Evolutionary conservation across 1,139 yeast species (phyloP).

Genomic region (Arxiozyma telluris): DNA sequence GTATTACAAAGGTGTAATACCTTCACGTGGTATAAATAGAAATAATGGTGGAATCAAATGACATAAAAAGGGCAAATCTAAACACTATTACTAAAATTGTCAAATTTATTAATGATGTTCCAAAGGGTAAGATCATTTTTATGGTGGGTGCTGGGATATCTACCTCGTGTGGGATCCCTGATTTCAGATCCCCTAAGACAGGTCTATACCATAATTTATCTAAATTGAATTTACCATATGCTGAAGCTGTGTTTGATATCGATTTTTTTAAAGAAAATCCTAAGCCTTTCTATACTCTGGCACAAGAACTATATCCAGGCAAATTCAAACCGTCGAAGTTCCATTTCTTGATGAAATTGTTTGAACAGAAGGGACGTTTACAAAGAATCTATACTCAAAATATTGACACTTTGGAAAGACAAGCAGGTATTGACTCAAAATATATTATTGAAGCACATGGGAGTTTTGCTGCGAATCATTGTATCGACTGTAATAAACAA

Average conservation of each 20-base stretch:
- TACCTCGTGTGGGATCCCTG: constrained; percentile 90
- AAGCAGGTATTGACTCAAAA: constrained; percentile 64
- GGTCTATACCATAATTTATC: constrained; percentile 81
- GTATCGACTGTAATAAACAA: constrained; percentile 60
- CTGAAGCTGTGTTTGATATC: constrained; percentile 93
- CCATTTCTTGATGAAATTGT: constrained; percentile 58
- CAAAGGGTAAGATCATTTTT: constrained; percentile 30
- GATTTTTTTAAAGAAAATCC: constrained; percentile 70
- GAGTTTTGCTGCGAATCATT: constrained; percentile 75
- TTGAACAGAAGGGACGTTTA: constrained; percentile 55
- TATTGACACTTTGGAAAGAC: constrained; percentile 81
- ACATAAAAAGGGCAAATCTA: neutral
- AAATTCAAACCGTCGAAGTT: constrained; percentile 74
- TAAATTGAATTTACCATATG: constrained; percentile 68
- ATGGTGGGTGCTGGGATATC: constrained; percentile 88
- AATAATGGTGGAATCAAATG: neutral
- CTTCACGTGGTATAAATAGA: neutral
- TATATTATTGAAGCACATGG: constrained; percentile 88
- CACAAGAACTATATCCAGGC: constrained; percentile 82
- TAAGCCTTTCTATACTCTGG: constrained; percentile 73
- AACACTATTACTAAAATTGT: constrained; percentile 1
- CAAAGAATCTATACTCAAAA: constrained; percentile 81
- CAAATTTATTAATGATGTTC: constrained; percentile 15
- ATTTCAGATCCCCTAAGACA: constrained; percentile 83
- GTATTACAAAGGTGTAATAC: neutral